phyloP scores from a whole-genome alignment of 495 filamentous ascomycete species.

The Trypethelium eluteriae region DNA sequence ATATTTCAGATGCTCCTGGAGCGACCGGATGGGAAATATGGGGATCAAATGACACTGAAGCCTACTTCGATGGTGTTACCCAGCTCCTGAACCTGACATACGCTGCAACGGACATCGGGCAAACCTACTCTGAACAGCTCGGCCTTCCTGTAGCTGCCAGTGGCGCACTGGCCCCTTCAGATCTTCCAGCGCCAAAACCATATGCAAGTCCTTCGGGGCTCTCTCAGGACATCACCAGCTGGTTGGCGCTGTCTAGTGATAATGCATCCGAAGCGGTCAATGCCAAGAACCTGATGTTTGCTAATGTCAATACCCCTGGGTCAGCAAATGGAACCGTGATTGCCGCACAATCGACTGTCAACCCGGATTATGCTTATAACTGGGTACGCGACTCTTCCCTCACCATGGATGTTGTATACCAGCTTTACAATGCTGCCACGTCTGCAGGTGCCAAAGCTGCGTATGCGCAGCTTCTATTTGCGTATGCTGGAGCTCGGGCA shows the following conservation, averaged over 20 bases:
- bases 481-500: constrained; percentile 23
- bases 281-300: constrained; percentile 20
- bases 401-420: constrained; percentile 27
- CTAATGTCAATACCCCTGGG: constrained; percentile 25
- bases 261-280: constrained; percentile 19
- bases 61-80: constrained; percentile 26
- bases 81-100: constrained; percentile 26
- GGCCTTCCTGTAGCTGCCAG: constrained; percentile 19
- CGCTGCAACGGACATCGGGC: constrained; percentile 21
- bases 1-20: constrained; percentile 14
- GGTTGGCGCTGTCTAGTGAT: constrained; percentile 13
- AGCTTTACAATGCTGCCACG: constrained; percentile 23
- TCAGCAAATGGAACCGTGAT: constrained; percentile 24
- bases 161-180: constrained; percentile 16
- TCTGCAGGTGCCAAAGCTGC: constrained; percentile 14
- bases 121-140: constrained; percentile 22
- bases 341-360: constrained; percentile 20
- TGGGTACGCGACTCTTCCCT: constrained; percentile 23
- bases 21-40: constrained; percentile 22
- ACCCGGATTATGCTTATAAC: constrained; percentile 26
- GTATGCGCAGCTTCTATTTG: constrained; percentile 24
- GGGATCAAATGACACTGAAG: constrained; percentile 16
- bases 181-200: constrained; percentile 16
- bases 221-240: constrained; percentile 23
- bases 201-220: constrained; percentile 26